Conservation (phyloP, 331 rosid genomes). For the Saraca asoca region DNA sequence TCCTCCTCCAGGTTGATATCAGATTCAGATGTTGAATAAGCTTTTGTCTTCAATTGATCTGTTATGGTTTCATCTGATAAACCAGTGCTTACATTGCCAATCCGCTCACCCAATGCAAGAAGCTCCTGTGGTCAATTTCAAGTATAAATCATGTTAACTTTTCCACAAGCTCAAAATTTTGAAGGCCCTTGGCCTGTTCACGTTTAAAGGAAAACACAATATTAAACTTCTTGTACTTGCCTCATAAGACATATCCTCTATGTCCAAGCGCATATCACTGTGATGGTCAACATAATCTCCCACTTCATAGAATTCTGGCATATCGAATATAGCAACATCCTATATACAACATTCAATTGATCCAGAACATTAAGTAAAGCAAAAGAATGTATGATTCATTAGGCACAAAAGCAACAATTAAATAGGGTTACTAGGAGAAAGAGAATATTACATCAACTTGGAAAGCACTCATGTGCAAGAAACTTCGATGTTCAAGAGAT, state of each 20-base stretch:
- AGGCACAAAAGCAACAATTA: constrained; percentile 9
- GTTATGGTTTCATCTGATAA: constrained; percentile 69
- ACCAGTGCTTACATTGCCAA: constrained; percentile 83
- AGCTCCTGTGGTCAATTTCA: constrained; percentile 65
- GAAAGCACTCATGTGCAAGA: constrained; percentile 65
- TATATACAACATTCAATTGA: constrained; percentile 36
- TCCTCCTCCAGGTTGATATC: constrained; percentile 54
- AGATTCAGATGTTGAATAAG: constrained; percentile 36
- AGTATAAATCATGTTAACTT: constrained; percentile 17
- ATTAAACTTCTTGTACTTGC: constrained; percentile 44
- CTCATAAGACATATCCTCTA: constrained; percentile 98
- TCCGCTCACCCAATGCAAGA: constrained; percentile 86
- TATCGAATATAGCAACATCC: constrained; percentile 86
- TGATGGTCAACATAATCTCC: constrained; percentile 67
- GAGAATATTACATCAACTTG: constrained; percentile 72
- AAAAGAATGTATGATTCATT: constrained; percentile 1
- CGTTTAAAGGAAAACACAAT: constrained; percentile 10
- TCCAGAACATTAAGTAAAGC: constrained; percentile 22
- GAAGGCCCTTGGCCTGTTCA: background rate
- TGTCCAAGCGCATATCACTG: constrained; percentile 92
- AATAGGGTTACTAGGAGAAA: constrained; percentile 1
- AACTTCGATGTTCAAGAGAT: constrained; percentile 60
- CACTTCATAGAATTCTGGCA: constrained; percentile 57
- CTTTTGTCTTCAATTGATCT: constrained; percentile 50
- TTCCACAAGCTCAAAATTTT: background rate